Conservation (phyloP, 768 basidiomycete genomes). For the Strobilomyces dryophilus region DNA sequence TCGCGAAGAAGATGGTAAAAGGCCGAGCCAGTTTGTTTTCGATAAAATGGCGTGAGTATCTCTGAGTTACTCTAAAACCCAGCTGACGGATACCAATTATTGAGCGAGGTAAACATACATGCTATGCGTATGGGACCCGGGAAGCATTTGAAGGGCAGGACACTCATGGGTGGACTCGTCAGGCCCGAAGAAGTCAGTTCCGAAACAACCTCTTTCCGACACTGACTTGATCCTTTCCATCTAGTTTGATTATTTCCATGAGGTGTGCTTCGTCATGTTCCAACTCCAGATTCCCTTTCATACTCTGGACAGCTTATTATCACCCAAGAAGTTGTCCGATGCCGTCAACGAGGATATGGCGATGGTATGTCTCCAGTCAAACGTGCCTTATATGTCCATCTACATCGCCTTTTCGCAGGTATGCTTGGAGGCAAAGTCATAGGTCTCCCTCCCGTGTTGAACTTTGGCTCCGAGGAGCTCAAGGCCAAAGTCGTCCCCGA, state of each 20-base stretch:
- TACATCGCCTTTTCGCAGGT: slow-evolving; percentile 9
- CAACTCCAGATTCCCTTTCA: neutral
- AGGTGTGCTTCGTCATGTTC: slow-evolving; percentile 42
- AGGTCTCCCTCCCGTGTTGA: slow-evolving; percentile 67
- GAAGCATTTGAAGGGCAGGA: slow-evolving; percentile 75
- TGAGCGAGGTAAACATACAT: slow-evolving; percentile 66
- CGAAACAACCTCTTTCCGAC: neutral
- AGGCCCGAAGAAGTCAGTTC: slow-evolving; percentile 64
- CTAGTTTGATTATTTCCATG: slow-evolving; percentile 68
- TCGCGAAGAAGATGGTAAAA: slow-evolving; percentile 88
- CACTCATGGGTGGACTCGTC: slow-evolving; percentile 68
- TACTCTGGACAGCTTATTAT: slow-evolving; percentile 44
- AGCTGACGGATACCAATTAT: neutral
- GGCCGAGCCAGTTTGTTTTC: slow-evolving; percentile 70
- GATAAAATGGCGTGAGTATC: slow-evolving; percentile 71
- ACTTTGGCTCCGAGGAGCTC: slow-evolving; percentile 55
- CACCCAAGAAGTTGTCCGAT: slow-evolving; percentile 57
- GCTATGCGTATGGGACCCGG: slow-evolving; percentile 93
- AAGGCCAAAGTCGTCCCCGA: slow-evolving; percentile 46
- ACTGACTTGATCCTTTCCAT: slow-evolving; percentile 16
- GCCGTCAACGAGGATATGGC: slow-evolving; percentile 58
- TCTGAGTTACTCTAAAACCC: neutral
- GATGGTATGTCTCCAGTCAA: slow-evolving; percentile 41
- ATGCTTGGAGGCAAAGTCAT: slow-evolving; percentile 62
- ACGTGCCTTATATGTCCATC: neutral